Percentiles rank a stretch among this genome's conserved stretches.
phyloP scores from a whole-genome alignment of 345 rosid species.

The Microcos paniculata region DNA sequence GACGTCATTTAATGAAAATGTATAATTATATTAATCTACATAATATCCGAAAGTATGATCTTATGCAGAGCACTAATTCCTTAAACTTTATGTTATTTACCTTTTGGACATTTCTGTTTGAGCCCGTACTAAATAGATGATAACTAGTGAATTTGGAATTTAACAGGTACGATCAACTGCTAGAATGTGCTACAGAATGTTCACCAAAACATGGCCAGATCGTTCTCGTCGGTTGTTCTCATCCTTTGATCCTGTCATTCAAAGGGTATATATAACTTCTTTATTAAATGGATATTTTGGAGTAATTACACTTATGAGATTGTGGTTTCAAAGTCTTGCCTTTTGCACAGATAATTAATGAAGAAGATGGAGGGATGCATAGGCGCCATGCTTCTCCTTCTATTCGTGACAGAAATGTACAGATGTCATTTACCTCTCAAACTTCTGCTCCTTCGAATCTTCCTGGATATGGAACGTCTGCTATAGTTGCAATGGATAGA shows the following conservation, averaged over 20 bases:
- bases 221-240: constrained; percentile 93
- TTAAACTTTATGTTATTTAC: neutral
- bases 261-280: constrained; percentile 65
- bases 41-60: neutral
- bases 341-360: constrained; percentile 67
- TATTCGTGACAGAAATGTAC: constrained; percentile 78
- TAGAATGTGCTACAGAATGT: constrained; percentile 98
- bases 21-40: neutral
- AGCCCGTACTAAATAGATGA: neutral
- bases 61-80: neutral
- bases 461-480: constrained; percentile 95
- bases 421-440: constrained; percentile 54
- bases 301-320: neutral
- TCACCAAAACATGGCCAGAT: constrained; percentile 98
- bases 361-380: constrained; percentile 96
- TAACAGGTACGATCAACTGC: constrained; percentile 93
- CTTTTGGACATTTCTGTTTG: constrained; percentile 3
- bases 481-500: constrained; percentile 95
- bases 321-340: neutral
- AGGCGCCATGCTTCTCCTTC: constrained; percentile 98
- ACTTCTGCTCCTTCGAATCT: constrained; percentile 50
- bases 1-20: neutral
- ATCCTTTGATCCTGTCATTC: constrained; percentile 95
- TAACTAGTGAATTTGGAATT: constrained; percentile 11
- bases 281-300: neutral